phyloP scores from a whole-genome alignment of 108 stramenopile genomes.

The Skeletonema marinoi region DNA sequence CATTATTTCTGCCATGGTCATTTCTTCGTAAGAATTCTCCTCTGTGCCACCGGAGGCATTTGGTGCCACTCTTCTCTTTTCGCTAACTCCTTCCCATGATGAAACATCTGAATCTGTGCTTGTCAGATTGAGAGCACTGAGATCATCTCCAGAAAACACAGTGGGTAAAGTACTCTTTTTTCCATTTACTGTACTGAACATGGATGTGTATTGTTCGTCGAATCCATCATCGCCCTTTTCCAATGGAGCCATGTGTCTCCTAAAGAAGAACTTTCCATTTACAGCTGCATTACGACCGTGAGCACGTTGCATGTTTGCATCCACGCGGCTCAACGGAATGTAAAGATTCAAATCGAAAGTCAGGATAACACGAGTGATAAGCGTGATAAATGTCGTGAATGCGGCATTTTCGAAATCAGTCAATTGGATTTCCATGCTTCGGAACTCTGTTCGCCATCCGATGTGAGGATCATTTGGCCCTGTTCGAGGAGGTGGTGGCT shows the following conservation, averaged over 20 bases:
- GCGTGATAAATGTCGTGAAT: conserved; percentile 93
- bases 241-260: conserved; percentile 92
- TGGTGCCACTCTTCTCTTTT: conserved; percentile 62
- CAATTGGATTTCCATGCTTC: conserved; percentile 97
- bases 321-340: conserved; percentile 94
- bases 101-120: conserved; percentile 14
- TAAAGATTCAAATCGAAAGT: conserved; percentile 99
- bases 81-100: conserved; percentile 58
- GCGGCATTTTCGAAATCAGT: conserved; percentile 99
- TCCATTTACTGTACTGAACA: conserved; percentile 75
- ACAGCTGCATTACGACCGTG: conserved; percentile 88
- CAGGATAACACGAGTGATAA: conserved; percentile 95
- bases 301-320: conserved; percentile 98
- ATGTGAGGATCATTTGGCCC: conserved; percentile 91
- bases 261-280: conserved; percentile 94
- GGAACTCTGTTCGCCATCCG: conserved; percentile 98
- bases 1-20: conserved; percentile 98
- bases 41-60: conserved; percentile 75
- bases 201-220: conserved; percentile 80
- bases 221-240: conserved; percentile 86
- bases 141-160: conserved; percentile 15
- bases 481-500: conserved; percentile 96
- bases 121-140: background rate
- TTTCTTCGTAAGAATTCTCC: conserved; percentile 93
- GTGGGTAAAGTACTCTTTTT: conserved; percentile 16